Evolutionary conservation across 345 rosid genomes (phyloP).

Genomic region (Camelina neglecta): DNA sequence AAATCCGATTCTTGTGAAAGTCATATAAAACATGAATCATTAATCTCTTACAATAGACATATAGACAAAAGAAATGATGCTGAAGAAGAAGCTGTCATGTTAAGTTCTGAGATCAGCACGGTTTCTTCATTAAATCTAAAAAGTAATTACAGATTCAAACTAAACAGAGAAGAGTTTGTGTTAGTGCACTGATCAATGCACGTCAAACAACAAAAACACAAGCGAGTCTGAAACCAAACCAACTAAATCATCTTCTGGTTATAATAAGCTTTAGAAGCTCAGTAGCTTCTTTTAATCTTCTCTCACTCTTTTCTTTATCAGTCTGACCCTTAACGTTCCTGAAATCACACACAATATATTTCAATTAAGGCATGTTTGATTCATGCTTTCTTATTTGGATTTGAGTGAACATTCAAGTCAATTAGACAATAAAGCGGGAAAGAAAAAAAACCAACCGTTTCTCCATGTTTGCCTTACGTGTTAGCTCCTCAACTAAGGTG

Average conservation of each 20-base stretch:
- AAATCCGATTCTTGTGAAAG: no score
- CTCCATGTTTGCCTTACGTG: slow-evolving; percentile 58
- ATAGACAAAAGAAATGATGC: no score
- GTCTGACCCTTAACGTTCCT: slow-evolving; percentile 55
- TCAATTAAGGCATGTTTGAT: background rate
- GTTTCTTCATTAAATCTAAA: background rate
- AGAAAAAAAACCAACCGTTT: slow-evolving; percentile 53
- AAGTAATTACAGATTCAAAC: slow-evolving; percentile 14
- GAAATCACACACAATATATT: slow-evolving; percentile 23
- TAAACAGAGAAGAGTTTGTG: background rate
- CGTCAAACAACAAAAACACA: slow-evolving; percentile 16
- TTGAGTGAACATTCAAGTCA: slow-evolving; percentile 2
- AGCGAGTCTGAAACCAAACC: slow-evolving; percentile 12
- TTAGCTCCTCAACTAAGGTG: slow-evolving; percentile 70
- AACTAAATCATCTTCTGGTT: slow-evolving; percentile 36
- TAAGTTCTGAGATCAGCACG: no score
- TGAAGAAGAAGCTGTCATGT: no score
- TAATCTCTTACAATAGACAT: no score
- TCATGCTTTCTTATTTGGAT: background rate
- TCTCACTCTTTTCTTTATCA: slow-evolving; percentile 59
- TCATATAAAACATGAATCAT: no score
- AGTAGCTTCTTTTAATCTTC: slow-evolving; percentile 62
- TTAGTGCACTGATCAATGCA: slow-evolving; percentile 35
- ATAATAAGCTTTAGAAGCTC: slow-evolving; percentile 58
- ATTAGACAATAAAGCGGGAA: background rate